Conservation (phyloP, 352 stramenopile genomes). For the Phytophthora pini region DNA sequence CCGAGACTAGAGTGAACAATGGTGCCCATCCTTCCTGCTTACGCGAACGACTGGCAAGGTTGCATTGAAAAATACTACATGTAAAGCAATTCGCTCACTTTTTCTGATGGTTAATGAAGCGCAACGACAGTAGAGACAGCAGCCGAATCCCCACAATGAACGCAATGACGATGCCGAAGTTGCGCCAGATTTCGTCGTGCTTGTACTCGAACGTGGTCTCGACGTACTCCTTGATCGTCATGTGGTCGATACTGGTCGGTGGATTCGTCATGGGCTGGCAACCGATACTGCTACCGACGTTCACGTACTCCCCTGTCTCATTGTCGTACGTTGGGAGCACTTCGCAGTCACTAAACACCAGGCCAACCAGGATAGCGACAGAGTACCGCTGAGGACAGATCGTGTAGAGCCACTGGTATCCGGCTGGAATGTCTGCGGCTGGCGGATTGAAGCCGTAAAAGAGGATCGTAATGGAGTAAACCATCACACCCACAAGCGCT, state of each 20-base stretch:
- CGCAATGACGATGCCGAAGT: constrained; percentile 43
- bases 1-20: constrained; percentile 1
- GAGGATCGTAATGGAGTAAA: constrained; percentile 59
- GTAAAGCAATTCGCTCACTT: constrained; percentile 17
- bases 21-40: constrained; percentile 11
- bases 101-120: constrained; percentile 28
- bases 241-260: constrained; percentile 29
- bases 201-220: constrained; percentile 52
- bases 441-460: constrained; percentile 54
- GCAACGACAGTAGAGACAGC: constrained; percentile 40
- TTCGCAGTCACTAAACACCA: constrained; percentile 49
- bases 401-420: constrained; percentile 52
- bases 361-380: constrained; percentile 39
- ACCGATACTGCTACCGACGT: constrained; percentile 24
- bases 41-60: neutral
- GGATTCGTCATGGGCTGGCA: constrained; percentile 41
- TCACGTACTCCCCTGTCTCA: constrained; percentile 26
- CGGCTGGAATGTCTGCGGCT: constrained; percentile 36
- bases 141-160: constrained; percentile 53
- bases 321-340: constrained; percentile 32
- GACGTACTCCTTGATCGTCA: constrained; percentile 53
- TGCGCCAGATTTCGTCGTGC: constrained; percentile 47
- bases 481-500: constrained; percentile 40
- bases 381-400: constrained; percentile 43
- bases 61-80: neutral